Evolutionary conservation across 2,329 filamentous ascomycete genomes (phyloP).

Genomic region (Colletotrichum trifolii): DNA sequence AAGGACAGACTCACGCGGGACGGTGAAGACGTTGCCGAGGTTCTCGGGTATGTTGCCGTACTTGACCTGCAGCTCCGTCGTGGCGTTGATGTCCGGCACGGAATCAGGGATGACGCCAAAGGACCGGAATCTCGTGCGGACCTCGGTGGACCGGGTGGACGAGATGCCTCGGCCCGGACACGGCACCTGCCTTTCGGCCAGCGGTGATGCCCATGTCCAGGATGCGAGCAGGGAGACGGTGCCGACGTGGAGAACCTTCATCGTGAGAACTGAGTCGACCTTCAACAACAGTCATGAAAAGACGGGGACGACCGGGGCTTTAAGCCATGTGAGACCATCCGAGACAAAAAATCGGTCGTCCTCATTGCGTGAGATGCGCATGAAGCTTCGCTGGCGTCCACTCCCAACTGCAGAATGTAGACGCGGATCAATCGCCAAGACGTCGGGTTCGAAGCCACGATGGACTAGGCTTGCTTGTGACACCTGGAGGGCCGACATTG

Average conservation of each 20-base stretch:
- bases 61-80: neutral
- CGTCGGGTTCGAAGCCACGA: no score
- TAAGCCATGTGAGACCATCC: no score
- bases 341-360: no score
- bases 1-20: neutral
- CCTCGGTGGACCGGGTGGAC: neutral
- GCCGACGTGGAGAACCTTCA: neutral
- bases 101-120: neutral
- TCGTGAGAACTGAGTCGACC: neutral
- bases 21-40: conserved; percentile 4
- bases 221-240: neutral
- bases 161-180: neutral
- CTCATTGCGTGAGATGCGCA: no score
- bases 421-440: no score
- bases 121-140: neutral
- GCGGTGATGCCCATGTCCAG: neutral
- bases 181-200: neutral
- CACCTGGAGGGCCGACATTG: no score
- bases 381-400: no score
- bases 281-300: no score
- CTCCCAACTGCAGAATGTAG: no score
- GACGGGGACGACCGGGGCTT: no score
- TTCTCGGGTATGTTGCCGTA: conserved; percentile 14
- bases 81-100: neutral
- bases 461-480: no score